Conservation (phyloP, 148 eudicot genomes). For the Vaccinium corymbosum region DNA sequence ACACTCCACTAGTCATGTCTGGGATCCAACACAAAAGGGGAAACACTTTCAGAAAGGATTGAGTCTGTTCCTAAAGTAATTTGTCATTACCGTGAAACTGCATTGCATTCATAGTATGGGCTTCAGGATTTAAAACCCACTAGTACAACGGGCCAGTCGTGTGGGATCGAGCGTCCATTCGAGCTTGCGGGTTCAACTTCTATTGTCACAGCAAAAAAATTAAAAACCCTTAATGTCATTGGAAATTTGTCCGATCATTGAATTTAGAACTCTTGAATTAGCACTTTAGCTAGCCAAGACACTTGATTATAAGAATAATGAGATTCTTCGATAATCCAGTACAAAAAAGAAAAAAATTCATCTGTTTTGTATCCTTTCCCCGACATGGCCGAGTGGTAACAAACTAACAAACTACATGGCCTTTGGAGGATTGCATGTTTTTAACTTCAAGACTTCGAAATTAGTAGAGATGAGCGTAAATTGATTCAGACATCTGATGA, state of each 20-base stretch:
- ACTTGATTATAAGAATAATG: background rate
- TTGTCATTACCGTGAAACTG: background rate
- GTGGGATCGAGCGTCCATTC: no score
- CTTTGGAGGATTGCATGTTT: background rate
- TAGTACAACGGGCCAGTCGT: no score
- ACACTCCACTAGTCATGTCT: slow-evolving; percentile 33
- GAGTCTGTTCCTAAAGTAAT: background rate
- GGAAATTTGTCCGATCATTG: no score
- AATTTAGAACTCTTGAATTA: no score
- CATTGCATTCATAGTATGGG: background rate
- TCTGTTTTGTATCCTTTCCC: background rate
- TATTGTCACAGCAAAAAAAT: no score
- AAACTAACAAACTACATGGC: no score
- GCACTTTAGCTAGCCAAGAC: background rate
- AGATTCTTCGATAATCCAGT: background rate
- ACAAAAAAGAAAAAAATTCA: background rate
- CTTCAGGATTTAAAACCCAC: no score
- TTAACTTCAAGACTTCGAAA: background rate
- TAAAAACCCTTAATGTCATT: no score
- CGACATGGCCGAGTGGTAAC: background rate
- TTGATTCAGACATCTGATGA: no score
- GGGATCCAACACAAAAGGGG: slow-evolving; percentile 9
- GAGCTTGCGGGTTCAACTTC: no score
- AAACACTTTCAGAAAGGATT: background rate
- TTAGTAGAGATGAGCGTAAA: background rate